Evolutionary conservation across 2,329 filamentous ascomycete species (phyloP).

Genomic region (Aspergillus novofumigatus): DNA sequence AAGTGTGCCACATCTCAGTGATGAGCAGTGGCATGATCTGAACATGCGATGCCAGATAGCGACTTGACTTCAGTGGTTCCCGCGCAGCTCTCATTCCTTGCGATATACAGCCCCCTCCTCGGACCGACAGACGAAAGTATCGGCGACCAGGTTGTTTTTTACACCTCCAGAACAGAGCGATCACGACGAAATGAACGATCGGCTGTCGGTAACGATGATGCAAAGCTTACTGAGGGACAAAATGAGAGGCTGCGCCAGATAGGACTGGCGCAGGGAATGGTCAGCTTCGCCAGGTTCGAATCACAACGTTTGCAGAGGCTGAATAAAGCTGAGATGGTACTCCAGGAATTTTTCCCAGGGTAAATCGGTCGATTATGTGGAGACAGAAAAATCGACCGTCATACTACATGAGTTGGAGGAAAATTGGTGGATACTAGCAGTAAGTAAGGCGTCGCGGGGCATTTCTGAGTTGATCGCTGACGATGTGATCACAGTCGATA

Average conservation of each 20-base stretch:
- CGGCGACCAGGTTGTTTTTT: conserved; percentile 86
- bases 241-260: conserved; percentile 90
- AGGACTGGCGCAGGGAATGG: conserved; percentile 93
- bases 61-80: conserved; percentile 54
- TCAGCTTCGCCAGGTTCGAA: conserved; percentile 72
- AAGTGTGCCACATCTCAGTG: conserved; percentile 12
- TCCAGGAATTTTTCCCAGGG: conserved; percentile 73
- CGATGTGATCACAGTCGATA: conserved; percentile 57
- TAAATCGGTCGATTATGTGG: conserved; percentile 73
- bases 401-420: conserved; percentile 81
- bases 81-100: conserved; percentile 82
- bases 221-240: conserved; percentile 56
- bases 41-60: conserved; percentile 38
- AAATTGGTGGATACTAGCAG: conserved; percentile 93
- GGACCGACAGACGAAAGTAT: conserved; percentile 69
- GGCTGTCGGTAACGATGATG: conserved; percentile 20
- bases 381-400: conserved; percentile 84
- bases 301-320: conserved; percentile 8
- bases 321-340: conserved; percentile 14
- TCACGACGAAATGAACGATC: conserved; percentile 19
- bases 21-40: conserved; percentile 10
- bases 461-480: not conserved
- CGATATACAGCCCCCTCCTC: conserved; percentile 90
- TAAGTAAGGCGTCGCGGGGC: conserved; percentile 45
- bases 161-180: conserved; percentile 56